Evolutionary conservation across 805 yeast genomes (phyloP).

Genomic region (Pichia exigua): DNA sequence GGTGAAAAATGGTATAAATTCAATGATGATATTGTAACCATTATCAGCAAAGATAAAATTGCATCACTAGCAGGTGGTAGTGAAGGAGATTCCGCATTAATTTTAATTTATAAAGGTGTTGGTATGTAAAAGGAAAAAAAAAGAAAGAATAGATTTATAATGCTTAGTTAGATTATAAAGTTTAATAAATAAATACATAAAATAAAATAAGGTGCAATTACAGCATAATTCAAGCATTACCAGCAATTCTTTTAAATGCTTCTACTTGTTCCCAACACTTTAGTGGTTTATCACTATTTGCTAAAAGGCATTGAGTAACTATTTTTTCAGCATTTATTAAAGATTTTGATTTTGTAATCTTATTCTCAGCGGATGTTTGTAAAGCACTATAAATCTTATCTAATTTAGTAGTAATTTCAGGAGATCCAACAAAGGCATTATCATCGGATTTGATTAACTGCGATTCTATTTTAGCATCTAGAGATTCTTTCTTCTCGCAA

Average conservation of each 20-base stretch:
- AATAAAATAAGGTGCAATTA: background rate
- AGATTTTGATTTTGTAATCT: constrained; percentile 30
- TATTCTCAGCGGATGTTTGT: constrained; percentile 24
- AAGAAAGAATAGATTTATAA: background rate
- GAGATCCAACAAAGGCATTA: constrained; percentile 20
- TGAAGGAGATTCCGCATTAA: constrained; percentile 91
- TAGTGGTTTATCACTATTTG: constrained; percentile 56
- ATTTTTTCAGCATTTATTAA: constrained; percentile 39
- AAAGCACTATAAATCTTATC: constrained; percentile 29
- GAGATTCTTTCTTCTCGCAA: background rate
- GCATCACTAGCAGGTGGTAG: constrained; percentile 94
- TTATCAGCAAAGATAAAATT: constrained; percentile 72
- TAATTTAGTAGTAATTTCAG: constrained; percentile 27
- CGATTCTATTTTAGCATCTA: constrained; percentile 17
- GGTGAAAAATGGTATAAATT: constrained; percentile 89
- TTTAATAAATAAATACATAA: background rate
- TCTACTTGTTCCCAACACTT: constrained; percentile 81
- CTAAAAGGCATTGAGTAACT: constrained; percentile 53
- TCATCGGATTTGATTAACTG: constrained; percentile 31
- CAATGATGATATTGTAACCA: constrained; percentile 82
- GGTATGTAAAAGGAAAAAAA: constrained; percentile 39
- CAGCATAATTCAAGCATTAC: constrained; percentile 2
- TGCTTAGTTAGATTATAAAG: background rate
- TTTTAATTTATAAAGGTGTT: constrained; percentile 76
- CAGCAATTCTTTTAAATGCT: constrained; percentile 52